These are phyloP conservation scores for Penicillium canariense DNA, from an alignment of 495 filamentous ascomycete genomes.

Conservation along the genomic window DNA sequence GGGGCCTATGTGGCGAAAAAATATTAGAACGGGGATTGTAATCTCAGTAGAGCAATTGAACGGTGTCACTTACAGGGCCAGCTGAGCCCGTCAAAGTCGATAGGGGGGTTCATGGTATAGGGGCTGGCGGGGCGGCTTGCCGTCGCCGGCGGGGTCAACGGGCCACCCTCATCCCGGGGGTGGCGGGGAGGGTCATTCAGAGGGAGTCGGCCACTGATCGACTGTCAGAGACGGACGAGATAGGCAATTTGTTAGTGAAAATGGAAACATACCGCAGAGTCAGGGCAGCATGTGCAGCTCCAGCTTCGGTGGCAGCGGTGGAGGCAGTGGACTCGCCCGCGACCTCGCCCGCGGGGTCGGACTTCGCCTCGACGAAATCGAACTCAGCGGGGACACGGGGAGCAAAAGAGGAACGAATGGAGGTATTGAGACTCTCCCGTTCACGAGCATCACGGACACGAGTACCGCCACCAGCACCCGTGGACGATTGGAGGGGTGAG, in stretches of 20 bases:
- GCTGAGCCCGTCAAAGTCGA: conserved; percentile 69
- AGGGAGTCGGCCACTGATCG: conserved; percentile 21
- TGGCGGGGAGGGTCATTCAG: conserved; percentile 71
- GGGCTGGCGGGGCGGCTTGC: conserved; percentile 57
- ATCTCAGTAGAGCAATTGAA: background rate
- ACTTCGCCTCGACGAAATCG: conserved; percentile 18
- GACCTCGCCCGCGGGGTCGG: conserved; percentile 22
- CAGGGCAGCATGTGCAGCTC: conserved; percentile 14
- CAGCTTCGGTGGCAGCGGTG: conserved; percentile 13
- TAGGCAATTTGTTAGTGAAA: background rate
- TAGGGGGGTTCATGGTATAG: conserved; percentile 61
- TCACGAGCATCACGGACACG: conserved; percentile 44
- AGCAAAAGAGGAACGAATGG: conserved; percentile 49
- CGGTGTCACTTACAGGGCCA: conserved; percentile 60
- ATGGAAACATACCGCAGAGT: conserved; percentile 29
- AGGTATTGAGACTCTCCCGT: conserved; percentile 51
- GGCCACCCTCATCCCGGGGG: conserved; percentile 64
- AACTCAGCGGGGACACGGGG: conserved; percentile 44
- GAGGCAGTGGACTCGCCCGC: conserved; percentile 19
- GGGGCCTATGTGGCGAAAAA: conserved; percentile 48
- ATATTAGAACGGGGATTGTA: background rate
- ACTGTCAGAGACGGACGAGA: conserved; percentile 8
- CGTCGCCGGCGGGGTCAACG: conserved; percentile 44
- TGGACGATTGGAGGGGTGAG: conserved; percentile 39
- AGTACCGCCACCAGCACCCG: conserved; percentile 11